A percentile compares a stretch with the other conserved stretches of the same genome.
Evolutionary conservation across 1,284 basidiomycete genomes (phyloP).

Genomic region (Austroboletus olivaceoglutinosus): DNA sequence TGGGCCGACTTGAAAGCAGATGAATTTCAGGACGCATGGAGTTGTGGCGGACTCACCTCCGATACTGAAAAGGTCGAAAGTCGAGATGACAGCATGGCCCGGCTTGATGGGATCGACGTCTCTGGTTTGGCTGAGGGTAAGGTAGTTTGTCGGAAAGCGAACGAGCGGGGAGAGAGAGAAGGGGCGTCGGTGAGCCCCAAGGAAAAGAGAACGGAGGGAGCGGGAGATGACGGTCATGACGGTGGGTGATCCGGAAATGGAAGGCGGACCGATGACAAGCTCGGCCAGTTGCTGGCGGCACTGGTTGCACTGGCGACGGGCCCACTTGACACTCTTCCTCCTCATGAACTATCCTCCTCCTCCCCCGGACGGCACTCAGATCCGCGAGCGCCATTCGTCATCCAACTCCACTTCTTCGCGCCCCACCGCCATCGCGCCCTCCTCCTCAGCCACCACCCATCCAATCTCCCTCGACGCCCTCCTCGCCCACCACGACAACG

Average conservation of each 20-base stretch:
- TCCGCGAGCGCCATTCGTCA: constrained; percentile 29
- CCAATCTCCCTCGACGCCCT: constrained; percentile 54
- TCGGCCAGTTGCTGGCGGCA: too few species aligned
- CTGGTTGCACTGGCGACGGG: too few species aligned
- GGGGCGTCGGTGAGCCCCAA: constrained; percentile 6
- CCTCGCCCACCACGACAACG: constrained; percentile 49
- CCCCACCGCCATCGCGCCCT: constrained; percentile 25
- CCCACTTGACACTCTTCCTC: too few species aligned
- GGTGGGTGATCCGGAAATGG: constrained; percentile 1
- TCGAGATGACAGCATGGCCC: constrained; percentile 93
- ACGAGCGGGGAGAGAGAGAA: constrained; percentile 10
- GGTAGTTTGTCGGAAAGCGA: constrained; percentile 7
- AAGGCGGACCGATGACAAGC: constrained; percentile 2
- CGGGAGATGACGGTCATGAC: not conserved
- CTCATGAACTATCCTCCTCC: constrained; percentile 21
- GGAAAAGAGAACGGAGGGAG: not conserved
- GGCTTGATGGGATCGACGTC: constrained; percentile 30
- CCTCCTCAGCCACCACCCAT: constrained; percentile 34
- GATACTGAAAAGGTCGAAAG: constrained; percentile 93
- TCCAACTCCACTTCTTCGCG: constrained; percentile 26
- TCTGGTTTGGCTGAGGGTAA: not conserved
- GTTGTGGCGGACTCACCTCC: constrained; percentile 58
- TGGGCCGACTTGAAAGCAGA: constrained; percentile 44
- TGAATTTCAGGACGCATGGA: not conserved
- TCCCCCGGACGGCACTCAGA: constrained; percentile 11